Evolutionary conservation across 2,329 filamentous ascomycete genomes (phyloP), one percentile per base, ranked within the genome.

Genomic region (Coniella vitis): DNA sequence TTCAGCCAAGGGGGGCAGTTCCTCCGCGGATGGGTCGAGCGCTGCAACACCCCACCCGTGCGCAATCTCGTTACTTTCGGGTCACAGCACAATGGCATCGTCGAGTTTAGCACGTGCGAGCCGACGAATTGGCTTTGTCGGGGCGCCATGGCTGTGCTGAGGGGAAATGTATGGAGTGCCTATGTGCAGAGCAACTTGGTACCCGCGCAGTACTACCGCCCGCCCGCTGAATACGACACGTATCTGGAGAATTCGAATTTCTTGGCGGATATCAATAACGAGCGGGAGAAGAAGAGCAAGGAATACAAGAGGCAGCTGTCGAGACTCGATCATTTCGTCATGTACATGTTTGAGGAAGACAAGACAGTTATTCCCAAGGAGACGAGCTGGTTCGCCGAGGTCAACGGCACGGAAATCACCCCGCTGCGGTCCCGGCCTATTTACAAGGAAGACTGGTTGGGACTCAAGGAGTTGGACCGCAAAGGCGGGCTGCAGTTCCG

Each of bases 1-100:
- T 96, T 98, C 73, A 93, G 87, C 13, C 93, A 98, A 67, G 93
- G 93, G 55, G 93, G 93, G 1, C 88, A 95, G 65, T 96, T 98
- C 71, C 78, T 98, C n/a, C 83, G 93, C 51, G 93, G 78, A 20
- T 90, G 95, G 64, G 74, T 95, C 55, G 83, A 98, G 74, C 79
- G 88, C 38, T 98, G 93, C 74, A 93, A 90, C 65, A 61, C 60
- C 31, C 84, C 89, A 0, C 83, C 80, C 4, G 79, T 95, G 12
- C 78, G 81, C 56, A 90, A 80, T 63, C 78, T 96, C 34, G 78
- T 95, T 55, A 96, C 90, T 2, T 94, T 93, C 60, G 90, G 90
- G 55, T 86, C 83, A 61, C 90, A 94, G 70, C 90, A 96, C 69
- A 93, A 91, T 65, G 93, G 93, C 47, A 97, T 98, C 65, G 73